These are phyloP conservation scores for Dunaliella sp. DNA, from an alignment of 139 green algal species.

Conservation along the genomic window DNA sequence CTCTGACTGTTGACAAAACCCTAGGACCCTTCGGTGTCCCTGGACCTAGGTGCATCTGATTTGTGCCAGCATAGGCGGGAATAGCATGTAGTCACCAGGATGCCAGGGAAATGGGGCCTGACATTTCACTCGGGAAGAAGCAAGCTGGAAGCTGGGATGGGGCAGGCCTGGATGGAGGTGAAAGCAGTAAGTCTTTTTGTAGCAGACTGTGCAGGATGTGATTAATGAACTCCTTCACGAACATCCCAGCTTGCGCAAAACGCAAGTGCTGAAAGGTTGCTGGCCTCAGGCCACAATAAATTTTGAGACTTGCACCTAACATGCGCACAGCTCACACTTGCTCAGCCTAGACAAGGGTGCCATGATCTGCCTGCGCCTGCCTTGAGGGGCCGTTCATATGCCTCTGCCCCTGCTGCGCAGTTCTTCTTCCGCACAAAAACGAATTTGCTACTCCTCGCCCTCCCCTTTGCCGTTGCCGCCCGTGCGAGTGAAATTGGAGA, in stretches of 20 bases:
- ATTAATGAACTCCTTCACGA: too few species aligned
- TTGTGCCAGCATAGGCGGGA: neutral
- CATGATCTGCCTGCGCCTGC: neutral
- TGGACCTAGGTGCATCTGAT: neutral
- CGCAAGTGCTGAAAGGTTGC: neutral
- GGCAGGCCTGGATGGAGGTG: neutral
- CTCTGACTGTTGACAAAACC: neutral
- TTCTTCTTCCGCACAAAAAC: conserved; percentile 52
- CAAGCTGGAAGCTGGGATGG: neutral
- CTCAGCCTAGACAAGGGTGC: neutral
- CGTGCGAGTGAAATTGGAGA: conserved; percentile 35
- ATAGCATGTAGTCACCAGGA: neutral
- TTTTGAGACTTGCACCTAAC: neutral
- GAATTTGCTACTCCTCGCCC: conserved; percentile 50
- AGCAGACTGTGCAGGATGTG: neutral
- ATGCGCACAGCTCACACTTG: neutral
- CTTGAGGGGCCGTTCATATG: too few species aligned
- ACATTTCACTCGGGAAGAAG: neutral
- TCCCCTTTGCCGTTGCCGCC: conserved; percentile 44
- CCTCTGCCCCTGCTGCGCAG: conserved; percentile 14
- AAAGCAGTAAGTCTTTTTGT: neutral
- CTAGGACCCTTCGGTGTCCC: too few species aligned
- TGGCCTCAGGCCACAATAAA: neutral
- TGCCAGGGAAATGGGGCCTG: too few species aligned
- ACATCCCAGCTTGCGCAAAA: neutral